phyloP scores from a whole-genome alignment of 805 yeast genomes.

The Saccharomycopsis fibuligera region DNA sequence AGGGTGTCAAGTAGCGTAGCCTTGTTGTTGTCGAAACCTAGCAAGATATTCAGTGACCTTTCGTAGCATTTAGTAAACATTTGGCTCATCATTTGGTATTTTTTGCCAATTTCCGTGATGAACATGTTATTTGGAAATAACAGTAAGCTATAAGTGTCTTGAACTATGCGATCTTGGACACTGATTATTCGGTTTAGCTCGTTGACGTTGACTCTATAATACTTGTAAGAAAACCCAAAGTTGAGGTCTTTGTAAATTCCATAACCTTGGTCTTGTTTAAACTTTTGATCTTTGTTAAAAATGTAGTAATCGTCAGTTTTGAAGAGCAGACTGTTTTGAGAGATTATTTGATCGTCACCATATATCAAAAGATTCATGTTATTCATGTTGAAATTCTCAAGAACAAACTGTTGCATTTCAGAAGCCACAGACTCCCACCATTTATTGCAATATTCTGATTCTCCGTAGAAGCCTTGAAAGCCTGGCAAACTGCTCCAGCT shows the following conservation, averaged over 20 bases:
- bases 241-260: slow-evolving; percentile 5
- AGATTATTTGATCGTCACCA: slow-evolving; percentile 26
- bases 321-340: neutral
- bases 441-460: slow-evolving; percentile 22
- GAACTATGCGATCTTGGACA: neutral
- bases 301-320: neutral
- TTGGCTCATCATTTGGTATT: neutral
- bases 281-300: neutral
- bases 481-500: slow-evolving; percentile 26
- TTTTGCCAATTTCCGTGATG: slow-evolving; percentile 11
- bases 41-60: neutral
- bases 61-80: slow-evolving; percentile 2
- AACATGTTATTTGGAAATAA: slow-evolving; percentile 9
- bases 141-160: neutral
- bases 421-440: slow-evolving; percentile 41
- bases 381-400: slow-evolving; percentile 23
- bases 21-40: slow-evolving; percentile 15
- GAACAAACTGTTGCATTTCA: slow-evolving; percentile 31
- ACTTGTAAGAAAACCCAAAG: slow-evolving; percentile 39
- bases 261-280: neutral
- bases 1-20: slow-evolving; percentile 8
- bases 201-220: slow-evolving; percentile 5
- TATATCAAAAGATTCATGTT: slow-evolving; percentile 33
- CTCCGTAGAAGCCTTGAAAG: slow-evolving; percentile 26
- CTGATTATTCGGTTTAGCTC: neutral